Conservation (phyloP, 225 moss, liverwort and hornwort genomes). For the Pleurozium schreberi region DNA sequence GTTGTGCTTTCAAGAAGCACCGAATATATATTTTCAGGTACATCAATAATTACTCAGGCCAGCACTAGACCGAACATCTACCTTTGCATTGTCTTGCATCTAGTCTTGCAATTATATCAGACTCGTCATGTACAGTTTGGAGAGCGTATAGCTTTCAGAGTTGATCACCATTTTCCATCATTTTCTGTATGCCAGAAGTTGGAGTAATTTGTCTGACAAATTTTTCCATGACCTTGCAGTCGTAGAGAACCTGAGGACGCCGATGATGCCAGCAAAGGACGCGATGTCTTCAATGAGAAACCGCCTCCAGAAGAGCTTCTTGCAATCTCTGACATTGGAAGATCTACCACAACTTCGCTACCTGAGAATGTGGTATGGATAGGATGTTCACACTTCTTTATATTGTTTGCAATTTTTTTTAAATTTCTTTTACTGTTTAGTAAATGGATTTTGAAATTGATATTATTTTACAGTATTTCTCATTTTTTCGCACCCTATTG, state of each 20-base stretch:
- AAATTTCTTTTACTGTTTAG: neutral
- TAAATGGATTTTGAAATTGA: neutral
- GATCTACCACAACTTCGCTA: slow-evolving; percentile 87
- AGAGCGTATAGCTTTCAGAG: neutral
- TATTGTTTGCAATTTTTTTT: neutral
- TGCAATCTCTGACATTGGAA: slow-evolving; percentile 94
- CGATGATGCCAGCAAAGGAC: slow-evolving; percentile 90
- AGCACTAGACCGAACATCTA: neutral
- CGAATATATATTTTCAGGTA: slow-evolving; percentile 93
- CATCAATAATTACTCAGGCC: neutral
- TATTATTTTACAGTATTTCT: neutral
- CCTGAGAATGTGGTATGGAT: slow-evolving; percentile 95
- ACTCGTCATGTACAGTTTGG: neutral
- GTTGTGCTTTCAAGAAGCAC: slow-evolving; percentile 96
- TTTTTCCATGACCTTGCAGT: slow-evolving; percentile 19
- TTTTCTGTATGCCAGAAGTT: neutral
- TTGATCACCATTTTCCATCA: neutral
- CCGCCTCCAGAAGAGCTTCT: slow-evolving; percentile 97
- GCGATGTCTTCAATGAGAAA: slow-evolving; percentile 97
- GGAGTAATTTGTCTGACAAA: neutral
- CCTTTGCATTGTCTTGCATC: neutral
- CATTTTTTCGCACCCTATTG: neutral
- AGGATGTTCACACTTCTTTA: neutral
- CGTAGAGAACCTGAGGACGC: slow-evolving; percentile 99
- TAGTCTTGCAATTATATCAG: neutral